These are phyloP conservation scores for Lepidium didymum DNA, from an alignment of 345 rosid genomes.

Conservation along the genomic window DNA sequence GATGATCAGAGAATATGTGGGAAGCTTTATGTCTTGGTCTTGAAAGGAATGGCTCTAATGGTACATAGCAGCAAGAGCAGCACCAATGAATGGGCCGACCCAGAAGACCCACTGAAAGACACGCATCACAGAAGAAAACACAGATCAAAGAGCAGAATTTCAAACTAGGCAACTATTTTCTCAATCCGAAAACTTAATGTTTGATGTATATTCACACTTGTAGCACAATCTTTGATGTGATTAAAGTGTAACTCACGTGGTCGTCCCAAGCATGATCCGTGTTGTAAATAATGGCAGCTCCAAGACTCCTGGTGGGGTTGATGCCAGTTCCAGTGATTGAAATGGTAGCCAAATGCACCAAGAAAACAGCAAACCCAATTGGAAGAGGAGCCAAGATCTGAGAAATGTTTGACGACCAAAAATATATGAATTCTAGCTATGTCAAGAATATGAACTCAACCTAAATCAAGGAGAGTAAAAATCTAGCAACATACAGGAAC, in stretches of 20 bases:
- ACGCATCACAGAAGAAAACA: background rate
- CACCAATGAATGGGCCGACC: constrained; percentile 73
- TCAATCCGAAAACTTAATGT: background rate
- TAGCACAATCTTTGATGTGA: background rate
- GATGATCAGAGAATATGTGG: background rate
- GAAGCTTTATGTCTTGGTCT: constrained; percentile 36
- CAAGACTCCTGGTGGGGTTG: constrained; percentile 70
- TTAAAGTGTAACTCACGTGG: constrained; percentile 29
- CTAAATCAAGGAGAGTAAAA: background rate
- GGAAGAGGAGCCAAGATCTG: constrained; percentile 76
- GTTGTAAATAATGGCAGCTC: constrained; percentile 62
- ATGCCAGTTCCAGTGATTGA: constrained; percentile 70
- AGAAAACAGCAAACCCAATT: constrained; percentile 64
- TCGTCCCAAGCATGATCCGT: constrained; percentile 50
- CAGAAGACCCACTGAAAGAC: constrained; percentile 62
- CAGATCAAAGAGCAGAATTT: background rate
- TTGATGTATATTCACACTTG: background rate
- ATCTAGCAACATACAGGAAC: constrained; percentile 46
- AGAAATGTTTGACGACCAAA: background rate
- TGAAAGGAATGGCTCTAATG: constrained; percentile 73
- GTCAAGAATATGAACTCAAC: background rate
- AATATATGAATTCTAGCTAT: background rate
- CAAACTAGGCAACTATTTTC: background rate
- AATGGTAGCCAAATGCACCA: constrained; percentile 68
- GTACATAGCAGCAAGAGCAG: constrained; percentile 69